Evolutionary conservation across 2,329 filamentous ascomycete genomes (phyloP).

Genomic region (Ascochyta rabiei): DNA sequence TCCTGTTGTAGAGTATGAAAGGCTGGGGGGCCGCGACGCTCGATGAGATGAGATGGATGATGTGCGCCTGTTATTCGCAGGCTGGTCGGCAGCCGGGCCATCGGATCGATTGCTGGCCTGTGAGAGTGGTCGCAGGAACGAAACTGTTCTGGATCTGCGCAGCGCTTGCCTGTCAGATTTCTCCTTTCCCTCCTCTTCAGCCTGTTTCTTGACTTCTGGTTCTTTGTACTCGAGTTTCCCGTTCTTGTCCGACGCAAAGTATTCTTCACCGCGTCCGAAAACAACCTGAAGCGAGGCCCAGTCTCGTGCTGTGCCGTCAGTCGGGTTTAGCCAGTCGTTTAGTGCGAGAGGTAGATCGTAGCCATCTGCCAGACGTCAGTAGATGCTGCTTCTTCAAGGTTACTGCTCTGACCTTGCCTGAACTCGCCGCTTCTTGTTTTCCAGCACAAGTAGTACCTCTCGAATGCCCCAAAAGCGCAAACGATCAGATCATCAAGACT

Average conservation of each 20-base stretch:
- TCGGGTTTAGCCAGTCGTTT: conserved; percentile 45
- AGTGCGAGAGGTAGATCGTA: conserved; percentile 44
- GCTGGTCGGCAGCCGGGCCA: conserved; percentile 11
- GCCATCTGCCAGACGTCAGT: conserved; percentile 31
- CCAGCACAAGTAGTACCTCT: conserved; percentile 50
- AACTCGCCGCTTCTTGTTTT: conserved; percentile 44
- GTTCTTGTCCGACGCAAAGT: conserved; percentile 48
- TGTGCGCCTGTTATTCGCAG: conserved; percentile 22
- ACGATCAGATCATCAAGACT: conserved; percentile 48
- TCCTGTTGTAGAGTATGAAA: conserved; percentile 30
- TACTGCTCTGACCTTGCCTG: conserved; percentile 39
- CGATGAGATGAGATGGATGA: conserved; percentile 25
- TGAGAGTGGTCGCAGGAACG: conserved; percentile 35
- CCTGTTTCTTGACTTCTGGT: conserved; percentile 31
- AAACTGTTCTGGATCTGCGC: conserved; percentile 39
- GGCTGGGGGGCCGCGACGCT: conserved; percentile 29
- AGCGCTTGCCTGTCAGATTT: conserved; percentile 25
- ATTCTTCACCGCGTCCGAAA: conserved; percentile 48
- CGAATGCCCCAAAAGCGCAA: conserved; percentile 49
- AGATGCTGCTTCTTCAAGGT: neutral
- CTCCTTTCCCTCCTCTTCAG: conserved; percentile 25
- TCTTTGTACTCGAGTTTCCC: conserved; percentile 48
- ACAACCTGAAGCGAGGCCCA: conserved; percentile 47
- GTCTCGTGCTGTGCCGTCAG: conserved; percentile 38
- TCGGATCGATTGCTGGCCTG: conserved; percentile 26